These are phyloP conservation scores for Parastagonospora avenae DNA, from an alignment of 2,329 filamentous ascomycete genomes.

Conservation along the genomic window DNA sequence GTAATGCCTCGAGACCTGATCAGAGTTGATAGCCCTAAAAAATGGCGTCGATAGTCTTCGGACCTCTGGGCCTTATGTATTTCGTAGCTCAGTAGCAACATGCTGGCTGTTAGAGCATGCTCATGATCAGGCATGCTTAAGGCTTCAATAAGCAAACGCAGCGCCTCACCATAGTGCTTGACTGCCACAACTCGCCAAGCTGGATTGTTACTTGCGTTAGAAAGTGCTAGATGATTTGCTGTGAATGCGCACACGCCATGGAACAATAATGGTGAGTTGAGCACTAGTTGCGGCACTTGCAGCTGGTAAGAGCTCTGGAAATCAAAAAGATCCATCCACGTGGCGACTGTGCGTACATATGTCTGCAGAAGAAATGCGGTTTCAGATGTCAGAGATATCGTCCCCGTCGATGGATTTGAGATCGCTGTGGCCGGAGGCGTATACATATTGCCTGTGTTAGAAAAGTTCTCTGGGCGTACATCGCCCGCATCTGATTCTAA, in stretches of 20 bases:
- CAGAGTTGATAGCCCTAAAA: conserved; percentile 37
- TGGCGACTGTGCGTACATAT: conserved; percentile 40
- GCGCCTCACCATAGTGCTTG: conserved; percentile 37
- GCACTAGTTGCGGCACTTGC: conserved; percentile 30
- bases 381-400: conserved; percentile 30
- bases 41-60: conserved; percentile 38
- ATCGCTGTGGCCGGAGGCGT: conserved; percentile 14
- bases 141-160: conserved; percentile 36
- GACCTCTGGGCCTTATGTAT: conserved; percentile 31
- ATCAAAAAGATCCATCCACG: conserved; percentile 42
- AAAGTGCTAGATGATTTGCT: conserved; percentile 40
- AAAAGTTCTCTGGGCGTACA: conserved; percentile 10
- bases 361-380: conserved; percentile 39
- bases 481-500: conserved; percentile 23
- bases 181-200: conserved; percentile 38
- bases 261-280: conserved; percentile 38
- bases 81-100: conserved; percentile 43
- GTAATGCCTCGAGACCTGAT: conserved; percentile 36
- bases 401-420: conserved; percentile 3
- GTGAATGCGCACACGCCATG: conserved; percentile 43
- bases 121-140: conserved; percentile 32
- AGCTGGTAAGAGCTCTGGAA: conserved; percentile 35
- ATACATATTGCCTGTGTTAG: conserved; percentile 11
- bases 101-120: conserved; percentile 39
- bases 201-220: conserved; percentile 25